phyloP scores from a whole-genome alignment of 495 filamentous ascomycete species.

The Penicillium coprophilum region DNA sequence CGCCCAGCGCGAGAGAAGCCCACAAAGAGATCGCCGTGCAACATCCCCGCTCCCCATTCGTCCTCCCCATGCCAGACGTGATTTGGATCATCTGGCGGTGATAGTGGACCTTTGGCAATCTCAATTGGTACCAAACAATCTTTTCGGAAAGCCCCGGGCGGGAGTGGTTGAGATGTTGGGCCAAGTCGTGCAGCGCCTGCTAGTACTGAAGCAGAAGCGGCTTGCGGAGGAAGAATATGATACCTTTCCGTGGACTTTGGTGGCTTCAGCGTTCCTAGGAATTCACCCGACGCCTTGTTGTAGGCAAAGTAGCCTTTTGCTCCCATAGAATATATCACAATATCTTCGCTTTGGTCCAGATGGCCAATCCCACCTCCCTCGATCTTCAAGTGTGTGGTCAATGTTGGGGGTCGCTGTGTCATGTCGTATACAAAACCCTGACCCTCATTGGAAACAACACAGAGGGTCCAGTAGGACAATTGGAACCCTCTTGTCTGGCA shows the following conservation, averaged over 20 bases:
- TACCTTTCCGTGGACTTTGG: constrained; percentile 31
- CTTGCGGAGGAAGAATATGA: constrained; percentile 32
- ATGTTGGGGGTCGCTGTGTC: constrained; percentile 35
- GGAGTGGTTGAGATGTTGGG: constrained; percentile 13
- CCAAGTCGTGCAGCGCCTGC: constrained; percentile 23
- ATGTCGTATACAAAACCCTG: constrained; percentile 46
- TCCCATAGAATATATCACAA: constrained; percentile 42
- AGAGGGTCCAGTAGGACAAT: constrained; percentile 39
- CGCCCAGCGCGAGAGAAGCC: constrained; percentile 41
- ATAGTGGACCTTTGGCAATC: constrained; percentile 29
- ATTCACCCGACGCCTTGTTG: constrained; percentile 30
- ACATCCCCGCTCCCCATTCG: constrained; percentile 45
- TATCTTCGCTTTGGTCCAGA: constrained; percentile 38
- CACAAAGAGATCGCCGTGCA: constrained; percentile 37
- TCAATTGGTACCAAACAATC: constrained; percentile 29
- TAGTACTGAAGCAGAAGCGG: constrained; percentile 14
- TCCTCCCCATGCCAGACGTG: constrained; percentile 34
- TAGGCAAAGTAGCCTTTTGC: constrained; percentile 37
- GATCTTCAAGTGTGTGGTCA: constrained; percentile 33
- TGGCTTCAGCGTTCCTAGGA: constrained; percentile 34
- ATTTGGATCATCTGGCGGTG: constrained; percentile 25
- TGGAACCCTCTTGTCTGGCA: constrained; percentile 45
- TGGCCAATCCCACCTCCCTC: constrained; percentile 38
- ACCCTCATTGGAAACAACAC: constrained; percentile 41
- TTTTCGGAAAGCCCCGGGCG: constrained; percentile 19